These are phyloP conservation scores for Acer negundo DNA, from an alignment of 345 rosid genomes.

Conservation along the genomic window DNA sequence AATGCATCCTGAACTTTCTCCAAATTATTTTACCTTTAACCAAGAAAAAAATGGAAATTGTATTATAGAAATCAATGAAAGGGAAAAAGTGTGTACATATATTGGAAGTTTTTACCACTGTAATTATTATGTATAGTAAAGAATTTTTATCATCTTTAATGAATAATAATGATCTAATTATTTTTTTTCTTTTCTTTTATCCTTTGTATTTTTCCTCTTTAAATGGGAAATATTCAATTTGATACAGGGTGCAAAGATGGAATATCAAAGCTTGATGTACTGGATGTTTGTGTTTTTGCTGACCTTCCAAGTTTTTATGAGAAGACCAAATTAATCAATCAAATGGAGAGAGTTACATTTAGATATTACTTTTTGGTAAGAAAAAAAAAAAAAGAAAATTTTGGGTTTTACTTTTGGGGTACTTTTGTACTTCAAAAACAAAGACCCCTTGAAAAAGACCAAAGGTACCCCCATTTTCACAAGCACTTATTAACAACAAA, in stretches of 20 bases:
- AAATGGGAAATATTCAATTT: conserved; percentile 32
- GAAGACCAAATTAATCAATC: conserved; percentile 58
- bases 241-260: conserved; percentile 69
- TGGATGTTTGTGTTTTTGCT: conserved; percentile 68
- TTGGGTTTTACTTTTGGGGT: conserved; percentile 11
- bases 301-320: conserved; percentile 58
- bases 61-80: background rate
- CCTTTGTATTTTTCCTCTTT: conserved; percentile 9
- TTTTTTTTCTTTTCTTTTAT: conserved; percentile 7
- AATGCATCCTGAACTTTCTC: background rate
- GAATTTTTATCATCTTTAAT: background rate
- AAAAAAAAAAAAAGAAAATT: conserved; percentile 18
- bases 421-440: background rate
- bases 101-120: background rate
- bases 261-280: conserved; percentile 56
- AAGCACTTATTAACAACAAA: conserved; percentile 22
- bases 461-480: conserved; percentile 24
- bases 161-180: background rate
- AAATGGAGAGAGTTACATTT: conserved; percentile 35
- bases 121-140: background rate
- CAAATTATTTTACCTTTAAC: background rate
- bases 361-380: conserved; percentile 32
- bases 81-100: background rate
- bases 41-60: background rate
- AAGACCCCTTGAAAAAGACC: conserved; percentile 17